Base-by-base conservation (phyloP, 1,284 basidiomycete species). In the Tetrapyrgos nigripes region DNA sequence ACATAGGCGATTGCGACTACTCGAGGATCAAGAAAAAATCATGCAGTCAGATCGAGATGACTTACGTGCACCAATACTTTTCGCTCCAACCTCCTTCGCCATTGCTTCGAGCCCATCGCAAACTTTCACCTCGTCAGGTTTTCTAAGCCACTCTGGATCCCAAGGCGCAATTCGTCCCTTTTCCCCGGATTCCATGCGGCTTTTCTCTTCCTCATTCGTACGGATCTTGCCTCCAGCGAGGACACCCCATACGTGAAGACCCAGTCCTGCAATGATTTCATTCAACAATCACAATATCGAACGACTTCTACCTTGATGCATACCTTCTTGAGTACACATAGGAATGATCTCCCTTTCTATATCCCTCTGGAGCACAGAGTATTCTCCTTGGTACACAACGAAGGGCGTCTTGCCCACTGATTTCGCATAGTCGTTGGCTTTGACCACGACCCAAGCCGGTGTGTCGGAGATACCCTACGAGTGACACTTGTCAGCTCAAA, bases 281-380 rank as follows among this genome's bases (percentile, higher is more conserved):
- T n/a, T n/a, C n/a, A n/a, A n/a, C n/a, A n/a, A n/a, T n/a, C n/a
- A n/a, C n/a, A n/a, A n/a, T n/a, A n/a, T n/a, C n/a, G n/a, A n/a
- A n/a, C n/a, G n/a, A n/a, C n/a, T n/a, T n/a, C n/a, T n/a, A n/a
- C n/a, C n/a, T n/a, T n/a, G n/a, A n/a, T n/a, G n/a, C n/a, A 40
- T 4, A 40, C 37, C 37, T 51, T 58, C 56, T 28, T 37, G 35
- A 46, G 46, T 29, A 28, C 50, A 58, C 56, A 58, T 53, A 1
- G 56, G 56, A 29, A 58, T 31, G 47, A 58, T 58, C 10, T 58
- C 56, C 19, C 56, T 50, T 27, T 58, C 56, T 31, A 58, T 58
- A 29, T 58, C 56, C n/a, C 56, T 44, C 23, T 58, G 52, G 17
- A 58, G 56, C 26, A 58, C 43, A 17, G 56, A 58, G 40, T 48